Conservation (phyloP, 495 filamentous ascomycete species). For the Podospora pseudocomata region DNA sequence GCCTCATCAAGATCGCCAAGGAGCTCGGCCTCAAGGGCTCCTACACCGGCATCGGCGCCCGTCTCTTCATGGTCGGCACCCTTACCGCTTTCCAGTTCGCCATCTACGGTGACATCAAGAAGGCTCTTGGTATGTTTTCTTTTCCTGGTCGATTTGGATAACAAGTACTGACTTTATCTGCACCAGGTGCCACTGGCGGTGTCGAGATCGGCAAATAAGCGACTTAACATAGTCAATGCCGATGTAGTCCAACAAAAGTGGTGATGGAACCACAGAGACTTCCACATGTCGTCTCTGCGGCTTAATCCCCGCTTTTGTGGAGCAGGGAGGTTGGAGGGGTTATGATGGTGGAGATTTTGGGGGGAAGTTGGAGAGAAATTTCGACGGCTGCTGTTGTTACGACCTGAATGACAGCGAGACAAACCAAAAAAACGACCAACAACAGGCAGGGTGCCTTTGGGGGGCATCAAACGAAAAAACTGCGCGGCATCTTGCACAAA, state of each 20-base stretch:
- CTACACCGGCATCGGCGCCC: conserved; percentile 88
- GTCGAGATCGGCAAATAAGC: conserved; percentile 66
- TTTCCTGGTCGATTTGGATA: neutral
- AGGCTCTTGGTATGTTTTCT: conserved; percentile 12
- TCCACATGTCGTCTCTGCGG: neutral
- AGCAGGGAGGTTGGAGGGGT: neutral
- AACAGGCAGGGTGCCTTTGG: neutral
- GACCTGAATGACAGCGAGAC: conserved; percentile 2
- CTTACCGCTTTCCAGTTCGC: conserved; percentile 93
- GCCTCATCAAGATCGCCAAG: conserved; percentile 92
- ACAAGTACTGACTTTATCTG: neutral
- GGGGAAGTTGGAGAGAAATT: neutral
- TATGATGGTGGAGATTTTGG: neutral
- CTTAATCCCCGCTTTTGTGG: conserved; percentile 5
- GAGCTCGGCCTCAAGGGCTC: conserved; percentile 89
- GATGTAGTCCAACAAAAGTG: neutral
- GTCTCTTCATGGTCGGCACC: conserved; percentile 78
- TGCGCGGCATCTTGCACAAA: neutral
- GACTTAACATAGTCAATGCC: neutral
- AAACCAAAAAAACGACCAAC: neutral
- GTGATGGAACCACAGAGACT: conserved; percentile 2
- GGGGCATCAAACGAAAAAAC: neutral
- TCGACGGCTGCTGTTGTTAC: neutral
- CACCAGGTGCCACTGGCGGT: conserved; percentile 63
- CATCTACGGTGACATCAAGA: conserved; percentile 66